phyloP scores from a whole-genome alignment of 2,329 filamentous ascomycete species.

The Talaromyces rugulosus region DNA sequence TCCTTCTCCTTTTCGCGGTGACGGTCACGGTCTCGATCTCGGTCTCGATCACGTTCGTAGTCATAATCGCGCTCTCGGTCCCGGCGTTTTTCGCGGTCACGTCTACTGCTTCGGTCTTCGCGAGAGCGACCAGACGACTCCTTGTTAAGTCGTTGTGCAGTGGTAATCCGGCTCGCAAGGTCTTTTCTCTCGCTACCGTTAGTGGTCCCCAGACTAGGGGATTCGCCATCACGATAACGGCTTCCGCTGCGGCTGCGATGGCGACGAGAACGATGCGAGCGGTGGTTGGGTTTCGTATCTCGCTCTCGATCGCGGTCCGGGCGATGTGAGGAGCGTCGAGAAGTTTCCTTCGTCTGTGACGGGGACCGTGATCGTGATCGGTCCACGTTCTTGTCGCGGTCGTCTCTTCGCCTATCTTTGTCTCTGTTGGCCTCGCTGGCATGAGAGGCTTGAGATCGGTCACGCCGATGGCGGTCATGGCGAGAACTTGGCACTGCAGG shows the following conservation, averaged over 20 bases:
- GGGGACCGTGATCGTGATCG: constrained; percentile 58
- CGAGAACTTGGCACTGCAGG: constrained; percentile 16
- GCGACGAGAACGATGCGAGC: constrained; percentile 42
- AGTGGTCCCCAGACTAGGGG: constrained; percentile 20
- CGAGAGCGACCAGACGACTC: constrained; percentile 19
- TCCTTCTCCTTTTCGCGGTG: constrained; percentile 21
- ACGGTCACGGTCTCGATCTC: constrained; percentile 18
- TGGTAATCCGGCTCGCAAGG: constrained; percentile 22
- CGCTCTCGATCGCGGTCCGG: constrained; percentile 58
- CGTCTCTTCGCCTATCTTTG: constrained; percentile 20
- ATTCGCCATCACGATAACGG: constrained; percentile 34
- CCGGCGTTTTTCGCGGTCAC: constrained; percentile 17
- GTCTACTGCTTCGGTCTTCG: constrained; percentile 25
- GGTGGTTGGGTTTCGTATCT: constrained; percentile 15
- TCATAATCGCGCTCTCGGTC: constrained; percentile 23
- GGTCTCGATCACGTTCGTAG: constrained; percentile 24
- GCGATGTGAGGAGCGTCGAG: constrained; percentile 55
- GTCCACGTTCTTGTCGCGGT: constrained; percentile 43
- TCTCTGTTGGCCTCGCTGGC: constrained; percentile 28
- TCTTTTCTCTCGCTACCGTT: constrained; percentile 22
- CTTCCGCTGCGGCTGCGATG: constrained; percentile 32
- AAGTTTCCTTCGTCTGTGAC: constrained; percentile 61
- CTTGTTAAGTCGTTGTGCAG: constrained; percentile 24
- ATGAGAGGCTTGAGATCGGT: constrained; percentile 44
- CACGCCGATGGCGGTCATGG: constrained; percentile 32